A percentile compares a stretch with the other conserved stretches of the same genome.
Evolutionary conservation across 176 grass and related monocot genomes (phyloP).

Genomic region (Cocos nucifera): DNA sequence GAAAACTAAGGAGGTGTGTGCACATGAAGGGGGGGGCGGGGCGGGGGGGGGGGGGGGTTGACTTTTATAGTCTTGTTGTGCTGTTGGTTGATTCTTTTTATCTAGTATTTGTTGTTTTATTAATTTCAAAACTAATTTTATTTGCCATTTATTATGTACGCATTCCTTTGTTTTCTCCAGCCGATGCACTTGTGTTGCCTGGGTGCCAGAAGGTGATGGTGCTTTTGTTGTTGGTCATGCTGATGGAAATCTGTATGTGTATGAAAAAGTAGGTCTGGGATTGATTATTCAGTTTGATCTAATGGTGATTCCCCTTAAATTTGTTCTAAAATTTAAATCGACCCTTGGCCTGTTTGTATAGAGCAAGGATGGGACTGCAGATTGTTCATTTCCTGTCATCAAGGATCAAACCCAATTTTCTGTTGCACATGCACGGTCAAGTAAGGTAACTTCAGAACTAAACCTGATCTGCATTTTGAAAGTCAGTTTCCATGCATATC

Average conservation of each 20-base stretch:
- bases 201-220: constrained; percentile 66
- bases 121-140: constrained; percentile 2
- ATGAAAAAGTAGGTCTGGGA: constrained; percentile 71
- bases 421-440: constrained; percentile 92
- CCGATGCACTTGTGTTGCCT: constrained; percentile 72
- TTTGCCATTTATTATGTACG: constrained; percentile 1
- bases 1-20: too few species aligned
- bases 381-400: constrained; percentile 72
- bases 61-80: not conserved
- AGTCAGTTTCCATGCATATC: too few species aligned
- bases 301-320: constrained; percentile 10
- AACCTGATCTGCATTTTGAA: too few species aligned
- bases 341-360: constrained; percentile 24
- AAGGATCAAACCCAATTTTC: constrained; percentile 71
- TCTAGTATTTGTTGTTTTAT: not conserved
- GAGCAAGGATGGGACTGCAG: constrained; percentile 90
- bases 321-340: constrained; percentile 1
- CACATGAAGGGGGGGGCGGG: too few species aligned
- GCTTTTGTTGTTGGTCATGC: constrained; percentile 90
- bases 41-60: too few species aligned
- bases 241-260: constrained; percentile 84
- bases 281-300: not conserved
- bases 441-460: constrained; percentile 42
- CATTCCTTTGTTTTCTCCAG: constrained; percentile 38
- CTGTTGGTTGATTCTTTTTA: constrained; percentile 9